Base-by-base conservation (phyloP, 106 monocot genomes). In the Dioscorea zingiberensis region DNA sequence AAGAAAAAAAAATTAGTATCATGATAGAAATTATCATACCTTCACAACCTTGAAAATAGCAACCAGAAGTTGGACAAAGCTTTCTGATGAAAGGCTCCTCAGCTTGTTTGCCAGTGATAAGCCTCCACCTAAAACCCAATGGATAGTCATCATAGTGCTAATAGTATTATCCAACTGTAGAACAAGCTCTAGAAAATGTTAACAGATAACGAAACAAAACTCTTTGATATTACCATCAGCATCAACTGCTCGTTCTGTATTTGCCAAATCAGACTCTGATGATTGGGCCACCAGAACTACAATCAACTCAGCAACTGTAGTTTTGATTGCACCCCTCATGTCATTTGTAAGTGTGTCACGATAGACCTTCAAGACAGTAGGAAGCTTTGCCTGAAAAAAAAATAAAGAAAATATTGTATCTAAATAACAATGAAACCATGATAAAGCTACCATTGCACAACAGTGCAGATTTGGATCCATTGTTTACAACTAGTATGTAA, bases 311-410 rank as follows among this genome's bases (percentile, higher is more conserved):
- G 95, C 91, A 59, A 97, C 95, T 44, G 95, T 97, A 19, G 88
- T 69, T 81, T 97, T 97, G 26, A 97, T 97, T 55, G 91, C 77
- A 60, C 83, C 85, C 69, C 87, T 97, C 91, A 97, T 91, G 57
- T 87, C 85, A 74, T 85, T 79, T 65, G 88, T 91, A 64, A 97
- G 87, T 44, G 88, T 88, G 45, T 91, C 91, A 30, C 91, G 91
- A 65, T 97, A 97, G 28, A 83, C 73, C 74, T 85, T 91, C 67
- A 97, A 66, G n/a, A 91, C 87, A 62, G 81, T 72, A 23, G 95
- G 95, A 76, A 97, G 83, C 47, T 81, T 91, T 64, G 78, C 91
- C 95, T 97, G 79, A 55, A 65, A 55, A 76, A 25, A 71, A 28
- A 72, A 48, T 48, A 60, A 38, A 38, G 38, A 38, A 38, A 38